Conservation (phyloP, 495 filamentous ascomycete species). For the Opeltia flavorubescens region DNA sequence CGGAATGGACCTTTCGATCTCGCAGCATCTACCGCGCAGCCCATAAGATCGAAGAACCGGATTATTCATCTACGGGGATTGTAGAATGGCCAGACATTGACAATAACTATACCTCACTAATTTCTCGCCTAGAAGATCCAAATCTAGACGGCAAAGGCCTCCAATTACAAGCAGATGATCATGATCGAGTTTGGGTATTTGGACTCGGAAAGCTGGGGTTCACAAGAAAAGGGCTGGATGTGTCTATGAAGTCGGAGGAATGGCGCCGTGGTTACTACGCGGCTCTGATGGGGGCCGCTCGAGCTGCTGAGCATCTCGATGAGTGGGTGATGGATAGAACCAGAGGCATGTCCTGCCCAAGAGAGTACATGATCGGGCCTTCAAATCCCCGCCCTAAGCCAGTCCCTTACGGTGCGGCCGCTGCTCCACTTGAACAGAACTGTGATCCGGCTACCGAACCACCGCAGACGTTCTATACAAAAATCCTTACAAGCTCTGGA, state of each 20-base stretch:
- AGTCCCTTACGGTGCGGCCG: conserved; percentile 40
- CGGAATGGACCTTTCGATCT: conserved; percentile 55
- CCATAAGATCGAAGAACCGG: conserved; percentile 38
- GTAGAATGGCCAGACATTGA: conserved; percentile 53
- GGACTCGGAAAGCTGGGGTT: conserved; percentile 39
- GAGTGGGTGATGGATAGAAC: conserved; percentile 58
- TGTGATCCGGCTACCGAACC: conserved; percentile 47
- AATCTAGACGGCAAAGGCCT: conserved; percentile 53
- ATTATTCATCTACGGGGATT: conserved; percentile 31
- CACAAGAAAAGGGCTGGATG: conserved; percentile 49
- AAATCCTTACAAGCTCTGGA: conserved; percentile 61
- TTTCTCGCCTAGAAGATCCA: conserved; percentile 50
- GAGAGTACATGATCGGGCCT: conserved; percentile 58
- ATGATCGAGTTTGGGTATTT: conserved; percentile 20
- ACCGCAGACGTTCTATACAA: conserved; percentile 61
- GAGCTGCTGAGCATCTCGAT: conserved; percentile 65
- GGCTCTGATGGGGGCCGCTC: conserved; percentile 58
- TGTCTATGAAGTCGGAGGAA: conserved; percentile 57
- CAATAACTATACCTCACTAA: conserved; percentile 33
- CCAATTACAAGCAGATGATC: conserved; percentile 29
- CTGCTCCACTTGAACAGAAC: conserved; percentile 55
- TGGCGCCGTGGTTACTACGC: conserved; percentile 79
- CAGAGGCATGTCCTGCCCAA: conserved; percentile 48
- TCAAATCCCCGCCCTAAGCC: conserved; percentile 72
- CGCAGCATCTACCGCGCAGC: conserved; percentile 45